Evolutionary conservation across 352 stramenopile species (phyloP).

Genomic region (Phytophthora sp.): DNA sequence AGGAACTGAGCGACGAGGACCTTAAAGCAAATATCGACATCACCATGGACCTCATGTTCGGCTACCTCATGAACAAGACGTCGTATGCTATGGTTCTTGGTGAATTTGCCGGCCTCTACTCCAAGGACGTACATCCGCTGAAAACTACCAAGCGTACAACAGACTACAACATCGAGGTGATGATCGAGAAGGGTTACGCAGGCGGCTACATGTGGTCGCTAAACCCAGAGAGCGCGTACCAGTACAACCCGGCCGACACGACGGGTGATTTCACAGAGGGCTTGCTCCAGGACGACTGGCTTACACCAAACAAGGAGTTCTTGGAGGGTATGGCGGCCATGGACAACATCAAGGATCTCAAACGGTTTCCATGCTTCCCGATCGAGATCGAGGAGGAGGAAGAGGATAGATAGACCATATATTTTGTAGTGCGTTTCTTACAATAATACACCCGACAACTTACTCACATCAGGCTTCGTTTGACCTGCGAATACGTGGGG

Average conservation of each 20-base stretch:
- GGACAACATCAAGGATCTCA: conserved; percentile 51
- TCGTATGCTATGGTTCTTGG: conserved; percentile 59
- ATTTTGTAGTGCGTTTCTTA: too few species aligned
- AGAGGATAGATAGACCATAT: not conserved
- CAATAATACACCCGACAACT: too few species aligned
- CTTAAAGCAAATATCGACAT: conserved; percentile 53
- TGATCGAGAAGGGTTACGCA: conserved; percentile 47
- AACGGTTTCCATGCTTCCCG: conserved; percentile 58
- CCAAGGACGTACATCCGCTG: conserved; percentile 49
- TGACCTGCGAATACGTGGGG: too few species aligned
- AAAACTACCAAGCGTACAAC: conserved; percentile 70
- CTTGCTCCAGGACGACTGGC: conserved; percentile 57
- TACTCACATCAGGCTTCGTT: too few species aligned
- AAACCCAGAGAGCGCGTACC: conserved; percentile 64
- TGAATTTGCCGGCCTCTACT: conserved; percentile 68
- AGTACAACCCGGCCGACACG: conserved; percentile 62
- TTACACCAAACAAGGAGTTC: conserved; percentile 58
- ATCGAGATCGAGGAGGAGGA: conserved; percentile 26
- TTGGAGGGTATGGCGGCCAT: conserved; percentile 50
- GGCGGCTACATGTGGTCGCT: conserved; percentile 74
- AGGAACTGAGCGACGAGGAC: conserved; percentile 50
- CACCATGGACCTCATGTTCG: conserved; percentile 72
- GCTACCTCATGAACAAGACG: conserved; percentile 35
- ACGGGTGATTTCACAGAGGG: conserved; percentile 56
- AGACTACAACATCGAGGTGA: conserved; percentile 55